These are phyloP conservation scores for Hirschfeldia incana DNA, from an alignment of 345 rosid genomes.

Conservation along the genomic window DNA sequence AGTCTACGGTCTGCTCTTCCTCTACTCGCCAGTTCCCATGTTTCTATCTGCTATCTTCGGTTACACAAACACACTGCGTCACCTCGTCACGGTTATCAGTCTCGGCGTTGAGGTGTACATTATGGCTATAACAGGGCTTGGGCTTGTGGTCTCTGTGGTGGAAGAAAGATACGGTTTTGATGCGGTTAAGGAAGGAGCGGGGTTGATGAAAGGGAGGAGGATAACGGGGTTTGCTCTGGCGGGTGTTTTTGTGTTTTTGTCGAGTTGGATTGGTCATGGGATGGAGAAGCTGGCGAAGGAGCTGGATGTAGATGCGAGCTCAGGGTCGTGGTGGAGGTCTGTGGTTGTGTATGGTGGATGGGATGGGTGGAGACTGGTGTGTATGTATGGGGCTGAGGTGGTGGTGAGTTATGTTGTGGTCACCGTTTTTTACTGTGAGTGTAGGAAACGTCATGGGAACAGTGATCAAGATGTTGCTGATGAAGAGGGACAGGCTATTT, in stretches of 20 bases:
- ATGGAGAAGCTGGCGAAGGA: conserved; percentile 52
- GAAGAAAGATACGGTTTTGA: conserved; percentile 65
- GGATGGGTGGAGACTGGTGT: conserved; percentile 47
- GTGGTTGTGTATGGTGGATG: conserved; percentile 40
- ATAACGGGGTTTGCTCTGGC: conserved; percentile 55
- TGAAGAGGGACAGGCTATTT: conserved; percentile 23
- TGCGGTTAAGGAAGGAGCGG: conserved; percentile 53
- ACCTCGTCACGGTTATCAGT: conserved; percentile 38
- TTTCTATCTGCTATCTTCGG: conserved; percentile 35
- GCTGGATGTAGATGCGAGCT: conserved; percentile 25
- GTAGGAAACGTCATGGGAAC: conserved; percentile 42
- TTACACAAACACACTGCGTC: conserved; percentile 24
- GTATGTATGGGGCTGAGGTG: conserved; percentile 54
- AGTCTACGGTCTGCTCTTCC: conserved; percentile 46
- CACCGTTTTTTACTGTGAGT: conserved; percentile 65
- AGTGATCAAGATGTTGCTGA: conserved; percentile 16
- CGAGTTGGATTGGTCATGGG: conserved; percentile 53
- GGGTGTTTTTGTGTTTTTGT: conserved; percentile 44
- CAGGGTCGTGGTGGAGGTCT: conserved; percentile 41
- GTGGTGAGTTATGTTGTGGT: conserved; percentile 60
- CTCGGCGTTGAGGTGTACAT: conserved; percentile 52
- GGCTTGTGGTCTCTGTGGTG: conserved; percentile 57
- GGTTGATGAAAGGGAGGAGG: conserved; percentile 60
- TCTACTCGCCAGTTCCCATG: conserved; percentile 42
- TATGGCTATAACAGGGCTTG: conserved; percentile 61